Base-by-base conservation (phyloP, 108 stramenopile species). In the Poteriospumella lacustris region DNA sequence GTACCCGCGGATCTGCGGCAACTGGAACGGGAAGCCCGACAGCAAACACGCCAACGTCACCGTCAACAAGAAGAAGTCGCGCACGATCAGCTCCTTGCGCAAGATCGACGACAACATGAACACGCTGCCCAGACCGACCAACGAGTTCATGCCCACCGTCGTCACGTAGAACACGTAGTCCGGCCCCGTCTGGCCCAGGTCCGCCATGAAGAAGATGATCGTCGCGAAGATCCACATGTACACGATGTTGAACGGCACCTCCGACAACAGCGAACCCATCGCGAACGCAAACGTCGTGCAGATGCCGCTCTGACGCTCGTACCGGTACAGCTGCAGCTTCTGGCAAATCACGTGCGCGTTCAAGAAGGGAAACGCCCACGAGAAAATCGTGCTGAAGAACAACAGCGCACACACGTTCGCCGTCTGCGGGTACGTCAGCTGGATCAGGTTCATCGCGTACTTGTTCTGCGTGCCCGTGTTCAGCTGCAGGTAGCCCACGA, bases 61-160 rank as follows among this genome's bases (percentile, higher is more conserved):
- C 47, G 41, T 39, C 3, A 73, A 9, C 70, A 73, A 73, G 70
- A 42, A 38, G 31, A 39, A 73, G 42, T 73, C 70, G 5, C 70
- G 70, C 5, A 73, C 33, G 9, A 42, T 3, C 19, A 73, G 31
- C 47, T 73, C 70, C 24, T 56, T 44, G 9, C 70, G 36, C 3
- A 73, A 3, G 47, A 73, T 5, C 36, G 33, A 15, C 28, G 40
- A 5, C 3, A 73, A 38, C 47, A 56, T 42, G 42, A 34, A 73
- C 3, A 31, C 47, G 15, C n/a, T 38, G 9, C n/a, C 36, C 26
- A 73, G 38, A n/a, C 70, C 70, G 3, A 73, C 5, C 31, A 56
- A 44, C 9, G 12, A 9, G 12, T 12, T 34, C 42, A 73, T 33
- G 36, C 26, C 31, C 36, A 73, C 5, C 28, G 70, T 73, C 31